Evolutionary conservation across 2,329 filamentous ascomycete species (phyloP).

Genomic region (Mycogone perniciosa): DNA sequence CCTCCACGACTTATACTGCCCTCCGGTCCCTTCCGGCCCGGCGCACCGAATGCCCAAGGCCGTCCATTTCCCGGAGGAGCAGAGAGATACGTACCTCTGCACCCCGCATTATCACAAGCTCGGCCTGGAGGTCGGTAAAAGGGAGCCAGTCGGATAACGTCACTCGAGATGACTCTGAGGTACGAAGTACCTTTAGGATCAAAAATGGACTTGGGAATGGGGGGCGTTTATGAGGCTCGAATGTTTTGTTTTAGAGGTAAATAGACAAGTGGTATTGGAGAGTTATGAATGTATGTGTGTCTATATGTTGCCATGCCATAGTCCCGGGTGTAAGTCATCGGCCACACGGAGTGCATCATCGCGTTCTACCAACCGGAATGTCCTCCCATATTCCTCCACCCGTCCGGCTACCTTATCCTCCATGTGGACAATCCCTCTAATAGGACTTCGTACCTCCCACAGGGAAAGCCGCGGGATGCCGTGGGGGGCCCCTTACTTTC

Average conservation of each 20-base stretch:
- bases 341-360: conserved; percentile 11
- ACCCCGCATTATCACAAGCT: conserved; percentile 55
- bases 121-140: conserved; percentile 44
- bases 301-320: background rate
- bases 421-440: background rate
- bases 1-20: background rate
- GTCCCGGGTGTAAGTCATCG: background rate
- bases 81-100: background rate
- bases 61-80: background rate
- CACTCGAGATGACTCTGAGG: conserved; percentile 13
- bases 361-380: conserved; percentile 3
- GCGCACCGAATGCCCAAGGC: background rate
- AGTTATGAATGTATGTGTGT: background rate
- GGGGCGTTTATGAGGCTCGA: background rate
- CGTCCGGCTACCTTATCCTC: conserved; percentile 7
- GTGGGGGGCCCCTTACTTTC: background rate
- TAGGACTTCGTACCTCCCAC: background rate
- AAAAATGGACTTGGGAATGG: background rate
- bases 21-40: background rate
- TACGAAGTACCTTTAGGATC: background rate
- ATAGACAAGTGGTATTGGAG: too few relatives aligned
- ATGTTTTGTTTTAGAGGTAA: too few relatives aligned
- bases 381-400: conserved; percentile 11
- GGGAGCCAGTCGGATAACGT: conserved; percentile 17
- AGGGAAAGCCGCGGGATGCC: conserved; percentile 7